Percentiles rank a stretch among this genome's conserved stretches.
These are phyloP conservation scores for Gossypium turneri DNA, from an alignment of 345 rosid genomes.

Conservation along the genomic window DNA sequence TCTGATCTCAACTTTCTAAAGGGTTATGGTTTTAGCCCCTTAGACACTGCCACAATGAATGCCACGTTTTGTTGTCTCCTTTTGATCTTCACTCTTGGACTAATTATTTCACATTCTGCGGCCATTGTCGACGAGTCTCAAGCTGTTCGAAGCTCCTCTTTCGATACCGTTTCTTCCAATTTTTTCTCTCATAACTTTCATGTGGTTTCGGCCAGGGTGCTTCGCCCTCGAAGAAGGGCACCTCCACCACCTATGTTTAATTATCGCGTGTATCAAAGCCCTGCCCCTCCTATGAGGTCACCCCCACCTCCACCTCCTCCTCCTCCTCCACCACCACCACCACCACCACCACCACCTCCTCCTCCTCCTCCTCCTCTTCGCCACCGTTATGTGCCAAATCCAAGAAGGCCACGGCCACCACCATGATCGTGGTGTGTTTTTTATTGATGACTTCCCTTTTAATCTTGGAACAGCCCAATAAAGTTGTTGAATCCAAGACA, in stretches of 20 bases:
- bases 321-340: not conserved
- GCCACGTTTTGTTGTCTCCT: not conserved
- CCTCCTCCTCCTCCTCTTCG: not conserved
- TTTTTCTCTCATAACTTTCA: not conserved
- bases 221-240: not conserved
- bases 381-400: not conserved
- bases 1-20: not conserved
- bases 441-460: too few species aligned
- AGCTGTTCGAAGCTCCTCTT: not conserved
- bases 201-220: not conserved
- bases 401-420: not conserved
- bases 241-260: not conserved
- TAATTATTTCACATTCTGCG: not conserved
- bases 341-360: not conserved
- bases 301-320: not conserved
- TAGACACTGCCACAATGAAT: not conserved
- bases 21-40: not conserved
- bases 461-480: too few species aligned
- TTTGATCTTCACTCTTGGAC: not conserved
- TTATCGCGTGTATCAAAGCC: not conserved
- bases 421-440: not conserved
- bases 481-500: too few species aligned
- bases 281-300: constrained; percentile 1
- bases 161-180: not conserved
- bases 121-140: not conserved